Base-by-base conservation (phyloP, 257 asterid genomes). In the Nicotiana tomentosiformis region DNA sequence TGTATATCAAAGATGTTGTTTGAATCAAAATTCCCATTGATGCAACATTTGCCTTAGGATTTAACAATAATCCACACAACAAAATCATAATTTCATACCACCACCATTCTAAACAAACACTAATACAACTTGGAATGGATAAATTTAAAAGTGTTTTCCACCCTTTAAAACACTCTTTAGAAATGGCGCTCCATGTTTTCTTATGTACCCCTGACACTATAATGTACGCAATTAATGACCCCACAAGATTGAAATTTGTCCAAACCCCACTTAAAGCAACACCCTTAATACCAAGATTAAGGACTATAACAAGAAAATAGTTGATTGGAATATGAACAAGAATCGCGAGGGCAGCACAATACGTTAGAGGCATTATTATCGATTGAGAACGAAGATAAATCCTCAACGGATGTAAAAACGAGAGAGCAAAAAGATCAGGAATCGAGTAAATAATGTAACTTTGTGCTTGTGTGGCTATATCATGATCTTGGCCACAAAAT, bases 101-200 rank as follows among this genome's bases (percentile, higher is more conserved):
- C 94, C 94, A 91, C 94, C 94, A 91, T 68, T 90, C 94, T 9
- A 91, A 74, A 37, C 94, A 91, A 5, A 90, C 95, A 20, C 93
- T 87, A 0, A 91, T 37, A 85, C 93, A 91, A 84, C 92, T 89
- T 1, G 95, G 93, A n/a, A 91, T 80, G 0, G 95, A 90, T 1
- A 91, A 80, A 57, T 82, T 88, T 0, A 85, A 5, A 0, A 91
- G 86, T 11, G 88, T 56, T n/a, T 58, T 46, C 91, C 92, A 90
- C 3, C 83, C 89, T 8, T 29, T 83, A 0, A 89, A 74, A 57
- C 92, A 86, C 2, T 89, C 92, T 0, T 7, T 16, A 5, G 92
- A 86, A 37, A 91, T 2, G 4, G 89, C 86, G 2, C 53, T 37
- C 92, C 93, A 91, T 0, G 95, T 89, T 5, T 77, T 89, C 77